A percentile compares a stretch with the other conserved stretches of the same genome.
Evolutionary conservation across 441 rosid genomes (phyloP).

Genomic region (Biscutella laevigata): DNA sequence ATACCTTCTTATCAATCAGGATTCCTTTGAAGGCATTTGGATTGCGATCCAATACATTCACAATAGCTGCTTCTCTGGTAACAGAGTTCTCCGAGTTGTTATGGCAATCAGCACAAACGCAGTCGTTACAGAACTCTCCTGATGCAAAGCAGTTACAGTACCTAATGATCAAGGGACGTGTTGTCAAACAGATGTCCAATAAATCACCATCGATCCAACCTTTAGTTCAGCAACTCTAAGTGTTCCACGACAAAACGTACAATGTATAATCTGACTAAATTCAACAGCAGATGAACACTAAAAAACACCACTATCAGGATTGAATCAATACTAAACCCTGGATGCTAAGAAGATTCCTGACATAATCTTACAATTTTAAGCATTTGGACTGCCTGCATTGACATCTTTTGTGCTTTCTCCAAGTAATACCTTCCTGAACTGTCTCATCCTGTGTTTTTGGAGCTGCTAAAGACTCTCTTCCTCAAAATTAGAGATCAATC

Average conservation of each 20-base stretch:
- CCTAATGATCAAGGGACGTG: conserved; percentile 37
- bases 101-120: conserved; percentile 48
- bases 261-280: background rate
- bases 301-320: background rate
- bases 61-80: conserved; percentile 33
- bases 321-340: background rate
- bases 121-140: conserved; percentile 53
- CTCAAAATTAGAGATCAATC: conserved; percentile 1
- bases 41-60: conserved; percentile 38
- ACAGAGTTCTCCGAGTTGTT: conserved; percentile 42
- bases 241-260: too few relatives aligned
- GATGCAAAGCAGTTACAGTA: conserved; percentile 68
- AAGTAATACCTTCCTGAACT: conserved; percentile 23
- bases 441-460: conserved; percentile 15
- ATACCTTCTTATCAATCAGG: conserved; percentile 32
- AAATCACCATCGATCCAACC: background rate
- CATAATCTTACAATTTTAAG: conserved; percentile 56
- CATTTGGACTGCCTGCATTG: conserved; percentile 63
- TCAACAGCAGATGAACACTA: background rate
- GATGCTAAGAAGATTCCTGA: background rate
- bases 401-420: conserved; percentile 40
- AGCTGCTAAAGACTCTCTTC: background rate
- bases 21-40: conserved; percentile 51
- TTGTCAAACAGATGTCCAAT: background rate
- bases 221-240: background rate